These are phyloP conservation scores for Alternaria sp. DNA, from an alignment of 2,329 filamentous ascomycete species.

Conservation along the genomic window DNA sequence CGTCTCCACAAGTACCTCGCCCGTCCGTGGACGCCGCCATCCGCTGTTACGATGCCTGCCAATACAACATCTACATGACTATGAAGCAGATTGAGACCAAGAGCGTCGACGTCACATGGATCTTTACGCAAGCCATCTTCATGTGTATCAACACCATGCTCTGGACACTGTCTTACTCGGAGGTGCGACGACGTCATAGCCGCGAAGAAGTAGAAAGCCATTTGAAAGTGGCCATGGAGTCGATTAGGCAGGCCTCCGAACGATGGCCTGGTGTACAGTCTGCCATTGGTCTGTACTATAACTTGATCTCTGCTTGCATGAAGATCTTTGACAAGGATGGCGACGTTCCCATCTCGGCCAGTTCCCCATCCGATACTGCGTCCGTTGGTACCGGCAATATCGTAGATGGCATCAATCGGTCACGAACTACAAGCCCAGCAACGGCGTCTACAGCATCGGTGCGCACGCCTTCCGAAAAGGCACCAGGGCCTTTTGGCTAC, in stretches of 20 bases:
- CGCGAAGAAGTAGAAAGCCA: slow-evolving; percentile 79
- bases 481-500: slow-evolving; percentile 49
- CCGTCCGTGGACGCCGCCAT: slow-evolving; percentile 81
- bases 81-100: slow-evolving; percentile 78
- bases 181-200: slow-evolving; percentile 76
- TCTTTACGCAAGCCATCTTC: slow-evolving; percentile 88
- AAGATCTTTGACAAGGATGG: slow-evolving; percentile 79
- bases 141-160: slow-evolving; percentile 91
- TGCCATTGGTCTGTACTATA: slow-evolving; percentile 84
- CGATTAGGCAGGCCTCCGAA: slow-evolving; percentile 80
- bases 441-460: slow-evolving; percentile 51
- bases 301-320: slow-evolving; percentile 83
- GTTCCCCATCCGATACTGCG: slow-evolving; percentile 58
- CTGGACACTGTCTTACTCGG: slow-evolving; percentile 88
- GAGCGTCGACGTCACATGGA: slow-evolving; percentile 89
- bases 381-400: slow-evolving; percentile 52
- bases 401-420: slow-evolving; percentile 55
- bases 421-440: slow-evolving; percentile 57
- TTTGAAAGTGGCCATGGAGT: slow-evolving; percentile 77
- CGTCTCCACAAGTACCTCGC: slow-evolving; percentile 88
- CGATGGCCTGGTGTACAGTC: slow-evolving; percentile 91
- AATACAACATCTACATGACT: slow-evolving; percentile 82
- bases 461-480: slow-evolving; percentile 49
- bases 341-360: slow-evolving; percentile 59
- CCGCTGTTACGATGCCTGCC: slow-evolving; percentile 83